Base-by-base conservation (phyloP, 2,329 filamentous ascomycete genomes). In the Geosmithia putterillii region DNA sequence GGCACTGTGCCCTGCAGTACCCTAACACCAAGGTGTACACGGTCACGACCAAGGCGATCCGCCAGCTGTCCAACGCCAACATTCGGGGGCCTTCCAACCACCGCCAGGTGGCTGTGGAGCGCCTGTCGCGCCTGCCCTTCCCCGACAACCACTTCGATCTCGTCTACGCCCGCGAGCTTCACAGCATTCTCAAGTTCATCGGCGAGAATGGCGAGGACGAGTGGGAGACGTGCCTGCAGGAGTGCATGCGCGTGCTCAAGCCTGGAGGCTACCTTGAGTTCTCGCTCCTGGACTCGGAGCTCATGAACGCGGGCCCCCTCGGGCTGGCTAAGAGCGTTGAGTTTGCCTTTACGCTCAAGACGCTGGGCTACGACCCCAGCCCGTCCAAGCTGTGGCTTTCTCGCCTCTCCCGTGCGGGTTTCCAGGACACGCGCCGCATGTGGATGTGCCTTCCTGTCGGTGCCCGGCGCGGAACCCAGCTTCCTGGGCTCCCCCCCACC, bases 261-360 rank as follows among this genome's bases (percentile, higher is more conserved):
- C 89, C 90, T 1, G 88, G 87, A 42, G 92, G 92, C 25, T 90
- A 90, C 60, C 69, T 98, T 46, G 92, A 98, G 57, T 98, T 92
- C 65, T 81, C 79, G 48, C 66, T 96, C 38, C 76, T 96, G 52
- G 92, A 98, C 60, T 84, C 88, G 1, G 88, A 94, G 55, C 80
- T 98, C 52, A 79, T 94, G 48, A 89, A 88, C 50, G 81, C 87
- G 0, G 89, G 89, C 0, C 80, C 84, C 0, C 71, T 81, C 18
- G 86, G 82, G 32, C 79, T 86, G 45, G 86, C 87, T 39, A 83
- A 92, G 59, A 84, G 83, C 41, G 86, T 94, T 44, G 89, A 96
- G 62, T 96, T 98, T 56, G 83, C 84, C 36, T 94, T 92, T 68
- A 82, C 85, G 42, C 81, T 98, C 47, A 85, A 84, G 62, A 90